phyloP scores from a whole-genome alignment of 2,329 filamentous ascomycete genomes.

The Sporothrix curviconia region DNA sequence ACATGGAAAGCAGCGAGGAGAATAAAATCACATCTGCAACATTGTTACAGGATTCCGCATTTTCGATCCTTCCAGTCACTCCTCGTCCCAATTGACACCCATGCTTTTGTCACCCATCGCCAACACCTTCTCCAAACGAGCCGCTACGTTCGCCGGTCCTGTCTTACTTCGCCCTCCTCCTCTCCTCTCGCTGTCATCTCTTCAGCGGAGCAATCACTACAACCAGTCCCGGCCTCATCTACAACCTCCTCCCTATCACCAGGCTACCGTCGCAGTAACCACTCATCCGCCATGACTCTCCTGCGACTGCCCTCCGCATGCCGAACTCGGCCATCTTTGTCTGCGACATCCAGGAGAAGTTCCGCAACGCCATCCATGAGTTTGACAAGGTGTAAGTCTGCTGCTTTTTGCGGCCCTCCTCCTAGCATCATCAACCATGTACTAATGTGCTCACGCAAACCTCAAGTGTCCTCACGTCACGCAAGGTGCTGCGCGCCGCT shows the following conservation, averaged over 20 bases:
- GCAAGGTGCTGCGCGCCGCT: constrained; percentile 62
- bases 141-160: background rate
- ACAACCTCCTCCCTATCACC: background rate
- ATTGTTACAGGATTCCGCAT: background rate
- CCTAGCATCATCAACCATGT: background rate
- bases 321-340: constrained; percentile 49
- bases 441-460: background rate
- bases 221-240: background rate
- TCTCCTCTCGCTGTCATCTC: background rate
- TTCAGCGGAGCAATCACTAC: background rate
- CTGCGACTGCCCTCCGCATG: background rate
- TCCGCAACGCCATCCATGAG: constrained; percentile 73
- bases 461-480: constrained; percentile 55
- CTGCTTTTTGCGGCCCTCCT: constrained; percentile 1
- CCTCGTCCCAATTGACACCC: background rate
- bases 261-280: background rate
- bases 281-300: constrained; percentile 8
- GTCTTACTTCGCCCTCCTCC: background rate
- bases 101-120: background rate
- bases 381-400: constrained; percentile 70
- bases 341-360: constrained; percentile 93
- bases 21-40: background rate
- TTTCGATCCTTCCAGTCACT: background rate
- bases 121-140: background rate
- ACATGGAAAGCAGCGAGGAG: background rate